A percentile compares a stretch with the other conserved stretches of the same genome.
Conservation (phyloP, 2,329 filamentous ascomycete species). For the Aspergillus sp. region DNA sequence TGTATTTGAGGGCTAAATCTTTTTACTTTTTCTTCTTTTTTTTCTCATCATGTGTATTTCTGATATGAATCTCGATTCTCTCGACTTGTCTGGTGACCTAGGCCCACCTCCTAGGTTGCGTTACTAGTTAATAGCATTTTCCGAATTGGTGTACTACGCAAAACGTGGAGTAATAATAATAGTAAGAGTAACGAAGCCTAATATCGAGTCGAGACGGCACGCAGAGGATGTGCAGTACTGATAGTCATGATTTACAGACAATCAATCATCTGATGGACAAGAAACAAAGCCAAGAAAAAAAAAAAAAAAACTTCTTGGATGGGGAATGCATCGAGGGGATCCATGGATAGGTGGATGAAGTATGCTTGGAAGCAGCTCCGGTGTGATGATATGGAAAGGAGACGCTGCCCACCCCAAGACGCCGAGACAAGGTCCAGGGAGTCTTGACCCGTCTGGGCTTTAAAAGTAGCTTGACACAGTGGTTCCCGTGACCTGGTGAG, state of each 20-base stretch:
- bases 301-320: neutral
- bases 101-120: neutral
- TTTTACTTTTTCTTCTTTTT: neutral
- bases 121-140: constrained; percentile 11
- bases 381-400: constrained; percentile 8
- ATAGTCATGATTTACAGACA: neutral
- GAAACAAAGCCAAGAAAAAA: neutral
- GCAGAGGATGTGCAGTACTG: neutral
- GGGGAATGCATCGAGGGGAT: neutral
- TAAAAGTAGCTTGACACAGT: neutral
- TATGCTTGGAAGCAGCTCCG: neutral
- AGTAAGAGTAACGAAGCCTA: constrained; percentile 3
- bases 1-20: constrained; percentile 15
- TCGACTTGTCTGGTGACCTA: constrained; percentile 4
- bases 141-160: constrained; percentile 1
- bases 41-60: constrained; percentile 9
- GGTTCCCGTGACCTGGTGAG: neutral
- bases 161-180: neutral
- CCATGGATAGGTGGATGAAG: neutral
- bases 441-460: constrained; percentile 6
- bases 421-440: constrained; percentile 3
- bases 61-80: constrained; percentile 7
- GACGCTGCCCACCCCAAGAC: neutral
- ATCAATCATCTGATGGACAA: neutral
- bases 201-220: neutral